A percentile compares a stretch with the other conserved stretches of the same genome.
These are phyloP conservation scores for Thermothielavioides terrestris DNA, from an alignment of 495 filamentous ascomycete species.

Conservation along the genomic window DNA sequence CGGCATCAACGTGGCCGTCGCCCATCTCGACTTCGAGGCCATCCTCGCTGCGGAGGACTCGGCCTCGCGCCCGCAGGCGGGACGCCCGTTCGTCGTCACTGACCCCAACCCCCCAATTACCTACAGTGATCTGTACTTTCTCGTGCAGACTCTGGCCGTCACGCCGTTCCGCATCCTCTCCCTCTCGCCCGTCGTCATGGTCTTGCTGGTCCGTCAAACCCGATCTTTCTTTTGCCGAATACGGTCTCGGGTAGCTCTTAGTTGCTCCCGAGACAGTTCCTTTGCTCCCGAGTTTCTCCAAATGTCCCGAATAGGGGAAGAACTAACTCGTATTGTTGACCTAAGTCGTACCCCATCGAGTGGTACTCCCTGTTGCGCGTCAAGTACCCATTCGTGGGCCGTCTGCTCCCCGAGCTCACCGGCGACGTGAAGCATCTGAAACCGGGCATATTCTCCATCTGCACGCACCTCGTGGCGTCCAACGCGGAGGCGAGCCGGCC, in stretches of 20 bases:
- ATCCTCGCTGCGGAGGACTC: constrained; percentile 19
- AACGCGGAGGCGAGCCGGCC: constrained; percentile 36
- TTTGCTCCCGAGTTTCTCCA: too few species aligned
- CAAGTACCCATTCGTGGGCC: constrained; percentile 32
- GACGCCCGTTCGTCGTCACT: constrained; percentile 35
- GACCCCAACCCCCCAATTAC: constrained; percentile 34
- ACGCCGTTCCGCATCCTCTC: constrained; percentile 26
- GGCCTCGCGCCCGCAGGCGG: constrained; percentile 25
- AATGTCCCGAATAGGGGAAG: too few species aligned
- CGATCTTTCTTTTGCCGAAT: too few species aligned
- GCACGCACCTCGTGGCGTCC: constrained; percentile 43
- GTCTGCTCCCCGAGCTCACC: constrained; percentile 32
- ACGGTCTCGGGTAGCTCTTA: too few species aligned
- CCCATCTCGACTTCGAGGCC: constrained; percentile 50
- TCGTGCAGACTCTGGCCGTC: constrained; percentile 22
- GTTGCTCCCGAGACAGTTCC: too few species aligned
- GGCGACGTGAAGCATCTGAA: constrained; percentile 44
- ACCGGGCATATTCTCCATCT: constrained; percentile 45
- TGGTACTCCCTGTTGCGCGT: constrained; percentile 39
- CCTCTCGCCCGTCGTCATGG: constrained; percentile 36
- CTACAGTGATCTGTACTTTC: constrained; percentile 19
- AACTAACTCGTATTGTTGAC: too few species aligned
- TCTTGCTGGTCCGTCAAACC: too few species aligned
- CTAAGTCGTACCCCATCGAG: constrained; percentile 44
- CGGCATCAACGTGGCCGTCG: constrained; percentile 49